Evolutionary conservation across 495 filamentous ascomycete species (phyloP).

Genomic region (Hypoxylon cercidicola): DNA sequence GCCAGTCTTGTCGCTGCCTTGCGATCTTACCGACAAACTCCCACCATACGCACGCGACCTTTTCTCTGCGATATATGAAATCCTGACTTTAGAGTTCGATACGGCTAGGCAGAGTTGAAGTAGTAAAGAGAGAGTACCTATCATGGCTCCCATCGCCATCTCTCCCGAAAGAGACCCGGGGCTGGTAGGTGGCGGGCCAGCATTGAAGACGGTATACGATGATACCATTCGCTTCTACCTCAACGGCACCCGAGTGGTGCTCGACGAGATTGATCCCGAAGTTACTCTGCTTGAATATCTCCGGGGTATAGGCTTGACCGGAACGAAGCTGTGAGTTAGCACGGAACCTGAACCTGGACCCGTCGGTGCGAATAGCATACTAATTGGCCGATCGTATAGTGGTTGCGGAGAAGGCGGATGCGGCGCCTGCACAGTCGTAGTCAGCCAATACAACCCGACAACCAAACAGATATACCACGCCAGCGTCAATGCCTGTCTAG

Average conservation of each 20-base stretch:
- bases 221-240: conserved; percentile 84
- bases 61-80: conserved; percentile 6
- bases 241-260: conserved; percentile 89
- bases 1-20: too few species aligned
- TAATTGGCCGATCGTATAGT: conserved; percentile 56
- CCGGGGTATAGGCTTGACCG: conserved; percentile 86
- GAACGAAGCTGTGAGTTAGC: conserved; percentile 66
- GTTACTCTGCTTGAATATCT: conserved; percentile 94
- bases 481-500: conserved; percentile 92
- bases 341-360: conserved; percentile 20
- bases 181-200: conserved; percentile 24
- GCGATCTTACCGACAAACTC: not conserved
- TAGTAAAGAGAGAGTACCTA: conserved; percentile 2
- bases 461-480: conserved; percentile 91
- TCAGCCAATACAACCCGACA: conserved; percentile 92
- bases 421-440: conserved; percentile 95
- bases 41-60: conserved; percentile 2
- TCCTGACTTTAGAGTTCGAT: not conserved
- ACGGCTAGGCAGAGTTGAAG: conserved; percentile 6
- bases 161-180: conserved; percentile 50
- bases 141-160: conserved; percentile 61
- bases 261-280: conserved; percentile 88
- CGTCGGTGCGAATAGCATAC: conserved; percentile 31
- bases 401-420: conserved; percentile 96
- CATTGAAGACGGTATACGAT: conserved; percentile 54